phyloP scores from a whole-genome alignment of 306 rosid genomes.

The Fragaria vesca region DNA sequence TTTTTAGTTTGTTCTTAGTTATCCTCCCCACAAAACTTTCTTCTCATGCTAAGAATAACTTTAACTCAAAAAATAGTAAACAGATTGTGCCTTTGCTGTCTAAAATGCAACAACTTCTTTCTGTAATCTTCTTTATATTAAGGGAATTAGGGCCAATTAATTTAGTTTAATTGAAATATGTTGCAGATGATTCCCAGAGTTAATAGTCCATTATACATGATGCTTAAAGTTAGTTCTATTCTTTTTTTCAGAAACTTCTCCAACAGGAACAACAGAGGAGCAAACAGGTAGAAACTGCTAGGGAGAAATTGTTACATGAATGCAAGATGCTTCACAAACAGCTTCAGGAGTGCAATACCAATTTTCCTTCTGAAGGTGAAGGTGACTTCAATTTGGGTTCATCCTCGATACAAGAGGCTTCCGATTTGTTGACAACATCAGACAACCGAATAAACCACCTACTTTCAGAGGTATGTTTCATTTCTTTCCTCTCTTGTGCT shows the following conservation, averaged over 20 bases:
- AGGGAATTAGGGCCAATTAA: no score
- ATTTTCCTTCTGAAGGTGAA: slow-evolving; percentile 39
- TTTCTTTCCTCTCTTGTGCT: slow-evolving; percentile 6
- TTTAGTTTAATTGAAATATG: background rate
- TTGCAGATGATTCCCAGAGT: slow-evolving; percentile 12
- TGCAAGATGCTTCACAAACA: slow-evolving; percentile 56
- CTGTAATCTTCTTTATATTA: background rate
- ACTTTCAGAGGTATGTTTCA: slow-evolving; percentile 60
- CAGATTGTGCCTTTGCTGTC: background rate
- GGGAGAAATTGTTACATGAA: slow-evolving; percentile 51
- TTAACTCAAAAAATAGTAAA: background rate
- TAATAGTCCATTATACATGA: slow-evolving; percentile 23
- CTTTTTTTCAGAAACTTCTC: slow-evolving; percentile 47
- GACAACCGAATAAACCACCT: slow-evolving; percentile 64
- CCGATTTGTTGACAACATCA: slow-evolving; percentile 52
- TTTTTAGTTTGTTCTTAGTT: background rate
- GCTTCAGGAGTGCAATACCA: slow-evolving; percentile 65
- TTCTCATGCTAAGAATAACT: background rate
- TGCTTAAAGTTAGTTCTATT: slow-evolving; percentile 5
- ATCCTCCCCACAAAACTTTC: background rate
- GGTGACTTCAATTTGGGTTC: slow-evolving; percentile 37
- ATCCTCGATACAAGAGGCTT: slow-evolving; percentile 39
- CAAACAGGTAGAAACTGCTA: slow-evolving; percentile 47
- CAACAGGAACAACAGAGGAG: slow-evolving; percentile 58
- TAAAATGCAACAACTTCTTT: background rate